Conservation (phyloP, 208 protist genomes). For the Crithidia expoeki region DNA sequence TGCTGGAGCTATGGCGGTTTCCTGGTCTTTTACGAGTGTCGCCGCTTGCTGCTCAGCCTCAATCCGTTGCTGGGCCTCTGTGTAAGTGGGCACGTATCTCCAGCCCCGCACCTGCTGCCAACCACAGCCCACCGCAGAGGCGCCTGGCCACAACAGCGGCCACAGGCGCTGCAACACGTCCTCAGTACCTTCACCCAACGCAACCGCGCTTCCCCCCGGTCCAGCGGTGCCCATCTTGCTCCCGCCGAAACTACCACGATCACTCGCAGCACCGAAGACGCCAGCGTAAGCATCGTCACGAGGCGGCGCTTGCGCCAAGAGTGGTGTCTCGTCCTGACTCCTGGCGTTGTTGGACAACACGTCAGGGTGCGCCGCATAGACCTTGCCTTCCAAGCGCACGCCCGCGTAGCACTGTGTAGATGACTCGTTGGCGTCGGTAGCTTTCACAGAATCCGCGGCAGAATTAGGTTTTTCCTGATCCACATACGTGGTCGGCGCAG, state of each 20-base stretch:
- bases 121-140: slow-evolving; percentile 58
- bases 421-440: neutral
- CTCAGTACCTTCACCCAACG: slow-evolving; percentile 31
- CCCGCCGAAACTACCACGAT: neutral
- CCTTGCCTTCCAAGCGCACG: slow-evolving; percentile 22
- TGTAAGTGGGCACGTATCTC: slow-evolving; percentile 27
- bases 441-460: neutral
- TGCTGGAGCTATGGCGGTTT: neutral
- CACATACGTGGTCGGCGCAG: neutral
- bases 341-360: neutral
- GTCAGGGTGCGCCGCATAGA: slow-evolving; percentile 21
- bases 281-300: neutral
- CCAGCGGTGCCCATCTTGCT: neutral
- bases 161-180: slow-evolving; percentile 48
- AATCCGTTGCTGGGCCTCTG: slow-evolving; percentile 19
- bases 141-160: slow-evolving; percentile 71
- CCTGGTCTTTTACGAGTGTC: neutral
- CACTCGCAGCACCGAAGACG: slow-evolving; percentile 1
- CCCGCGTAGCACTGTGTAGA: slow-evolving; percentile 29
- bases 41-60: neutral
- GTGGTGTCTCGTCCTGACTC: neutral
- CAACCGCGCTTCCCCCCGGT: neutral
- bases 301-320: neutral
- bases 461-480: too few relatives aligned
- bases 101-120: slow-evolving; percentile 63